Base-by-base conservation (phyloP, 768 basidiomycete genomes). In the Chalciporus pseudorubinellus region DNA sequence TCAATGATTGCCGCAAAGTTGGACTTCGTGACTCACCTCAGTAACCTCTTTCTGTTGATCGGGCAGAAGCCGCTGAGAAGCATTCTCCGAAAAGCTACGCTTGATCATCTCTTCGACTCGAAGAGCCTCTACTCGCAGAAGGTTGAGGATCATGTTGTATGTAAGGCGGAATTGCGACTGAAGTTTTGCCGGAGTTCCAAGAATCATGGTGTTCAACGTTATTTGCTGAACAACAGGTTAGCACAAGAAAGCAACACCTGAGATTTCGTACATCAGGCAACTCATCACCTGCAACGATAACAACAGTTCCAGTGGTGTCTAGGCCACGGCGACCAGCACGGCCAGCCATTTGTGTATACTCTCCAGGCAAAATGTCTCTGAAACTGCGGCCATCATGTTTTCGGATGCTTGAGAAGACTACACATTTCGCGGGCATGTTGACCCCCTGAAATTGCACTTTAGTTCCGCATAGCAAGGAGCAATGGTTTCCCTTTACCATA, bases 81-180 rank as follows among this genome's bases (percentile, higher is more conserved):
- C 86, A 64, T 98, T 98, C 73, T 99, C 97, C 16, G 97, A 98
- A 70, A 99, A 99, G 67, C 92, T 94, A 34, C 97, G 80, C 69
- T 98, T 98, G 66, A 99, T 98, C 97, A 99, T 99, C 70, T 99
- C 97, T 65, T 99, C 97, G 16, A 98, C 95, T 52, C 85, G 79
- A 42, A 99, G 76, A 0, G 97, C 95, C 64, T 99, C 97, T 10
- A 99, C 97, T 18, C 97, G 85, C 10, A 99, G 79, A 34, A 99
- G 73, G 65, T 99, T 99, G 53, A 99, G 72, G 55, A 99, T 98
- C 97, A 99, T 98, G 68, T 98, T 98, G 72, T 98, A 99, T 1
- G 97, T 99, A 56, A 99, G 77, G 48, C 97, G 80, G 76, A 99
- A 99, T 64, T 98, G 97, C 1, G 95, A 98, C 42, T 87, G 83